Conservation (phyloP, 1,284 basidiomycete genomes). For the Papiliotrema terrestris region DNA sequence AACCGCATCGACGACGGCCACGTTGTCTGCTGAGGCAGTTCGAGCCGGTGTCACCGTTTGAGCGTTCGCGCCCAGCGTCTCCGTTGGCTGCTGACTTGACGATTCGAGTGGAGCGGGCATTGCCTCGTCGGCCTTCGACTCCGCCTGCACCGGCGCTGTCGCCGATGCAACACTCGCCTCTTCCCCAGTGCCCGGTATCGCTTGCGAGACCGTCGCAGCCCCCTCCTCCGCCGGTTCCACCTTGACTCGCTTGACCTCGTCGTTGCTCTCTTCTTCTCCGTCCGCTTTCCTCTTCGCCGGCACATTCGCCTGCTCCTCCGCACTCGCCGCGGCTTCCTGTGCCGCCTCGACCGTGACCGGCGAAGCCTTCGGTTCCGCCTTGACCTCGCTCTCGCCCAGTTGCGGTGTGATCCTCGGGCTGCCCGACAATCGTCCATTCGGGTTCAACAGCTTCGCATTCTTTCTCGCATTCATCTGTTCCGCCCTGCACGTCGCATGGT, state of each 20-base stretch:
- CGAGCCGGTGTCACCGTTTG: neutral
- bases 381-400: neutral
- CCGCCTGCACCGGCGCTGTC: neutral
- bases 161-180: neutral
- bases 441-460: neutral
- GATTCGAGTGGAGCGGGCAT: neutral
- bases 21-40: neutral
- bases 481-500: constrained; percentile 86
- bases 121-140: neutral
- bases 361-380: neutral
- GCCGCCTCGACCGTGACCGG: neutral
- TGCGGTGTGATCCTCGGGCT: constrained; percentile 19
- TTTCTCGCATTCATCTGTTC: constrained; percentile 51
- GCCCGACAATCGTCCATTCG: neutral
- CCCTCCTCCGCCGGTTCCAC: constrained; percentile 6
- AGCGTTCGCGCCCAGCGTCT: neutral
- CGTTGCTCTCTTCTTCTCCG: constrained; percentile 5
- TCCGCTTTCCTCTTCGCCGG: constrained; percentile 39
- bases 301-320: neutral
- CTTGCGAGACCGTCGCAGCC: neutral
- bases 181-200: neutral
- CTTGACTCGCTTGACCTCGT: constrained; percentile 17
- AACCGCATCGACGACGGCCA: neutral
- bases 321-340: neutral
- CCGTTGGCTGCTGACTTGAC: neutral